These are phyloP conservation scores for Candida ipomoeae DNA, from an alignment of 805 yeast genomes.

Conservation along the genomic window DNA sequence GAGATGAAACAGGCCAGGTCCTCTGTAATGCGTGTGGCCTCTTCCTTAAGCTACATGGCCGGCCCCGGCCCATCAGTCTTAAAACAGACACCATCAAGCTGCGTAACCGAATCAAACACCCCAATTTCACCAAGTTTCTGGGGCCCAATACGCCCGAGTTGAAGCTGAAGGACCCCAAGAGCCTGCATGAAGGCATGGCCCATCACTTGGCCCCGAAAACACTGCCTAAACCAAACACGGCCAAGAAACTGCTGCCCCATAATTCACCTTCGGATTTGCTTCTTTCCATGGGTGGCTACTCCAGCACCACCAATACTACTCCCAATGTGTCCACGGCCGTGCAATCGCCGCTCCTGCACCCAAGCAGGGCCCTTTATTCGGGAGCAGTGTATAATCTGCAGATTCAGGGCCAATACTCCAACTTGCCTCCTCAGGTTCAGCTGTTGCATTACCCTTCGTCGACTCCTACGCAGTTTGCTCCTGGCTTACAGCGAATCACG, in stretches of 20 bases:
- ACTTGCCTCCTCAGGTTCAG: conserved; percentile 36
- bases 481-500: conserved; percentile 58
- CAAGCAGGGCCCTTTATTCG: conserved; percentile 7
- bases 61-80: conserved; percentile 85
- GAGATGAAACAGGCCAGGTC: conserved; percentile 85
- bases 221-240: conserved; percentile 3
- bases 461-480: conserved; percentile 68
- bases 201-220: conserved; percentile 11
- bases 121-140: conserved; percentile 32
- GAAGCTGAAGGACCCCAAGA: conserved; percentile 44
- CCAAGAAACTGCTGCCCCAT: conserved; percentile 13
- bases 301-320: conserved; percentile 1
- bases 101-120: conserved; percentile 75
- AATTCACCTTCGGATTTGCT: conserved; percentile 10
- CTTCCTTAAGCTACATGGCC: conserved; percentile 84
- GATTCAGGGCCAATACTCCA: conserved; percentile 18
- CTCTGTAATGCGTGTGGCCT: conserved; percentile 95
- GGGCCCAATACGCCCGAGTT: conserved; percentile 55
- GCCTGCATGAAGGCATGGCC: conserved; percentile 19
- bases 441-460: conserved; percentile 64
- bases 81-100: conserved; percentile 92
- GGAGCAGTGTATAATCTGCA: conserved; percentile 13
- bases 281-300: not conserved
- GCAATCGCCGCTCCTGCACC: conserved; percentile 16
- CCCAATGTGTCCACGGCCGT: conserved; percentile 4